Evolutionary conservation across 2,329 filamentous ascomycete species (phyloP), one percentile per base, ranked within the genome.

Genomic region (Nothophoma quercina): DNA sequence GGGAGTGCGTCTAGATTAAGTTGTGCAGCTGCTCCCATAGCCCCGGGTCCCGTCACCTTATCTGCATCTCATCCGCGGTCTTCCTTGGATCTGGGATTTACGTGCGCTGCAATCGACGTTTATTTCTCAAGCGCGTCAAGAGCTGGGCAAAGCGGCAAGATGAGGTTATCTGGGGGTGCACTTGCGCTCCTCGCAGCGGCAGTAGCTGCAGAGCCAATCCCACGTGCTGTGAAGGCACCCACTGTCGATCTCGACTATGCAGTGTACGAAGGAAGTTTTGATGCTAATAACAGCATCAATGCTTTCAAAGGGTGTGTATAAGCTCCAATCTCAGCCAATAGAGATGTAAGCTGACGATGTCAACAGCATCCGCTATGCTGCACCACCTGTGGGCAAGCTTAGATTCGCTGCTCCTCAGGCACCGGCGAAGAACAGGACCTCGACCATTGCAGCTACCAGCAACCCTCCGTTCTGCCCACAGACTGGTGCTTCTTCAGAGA

Each of bases 401-500:
- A 76, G 83, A 45, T 85, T 80, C 74, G 72, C 78, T 21, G 78
- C 80, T 15, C 83, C 83, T 0, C 68, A 74, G 13, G 71, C 77
- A 26, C 82, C 82, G 16, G 51, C 44, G 3, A 68, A 65, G 2
- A 68, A 73, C 74, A 79, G 67, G 64, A 74, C 49, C 73, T 77
- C 13, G 61, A 74, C 49, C 35, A 70, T 60, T 73, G 77, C 64
- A 44, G 74, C 77, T 13, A 74, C 78, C 0, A 74, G 78, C 12
- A 81, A 84, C 50, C 65, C 68, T 2, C 69, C 72, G 8, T 43
- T 55, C 10, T 73, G 71, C 50, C 71, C 70, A 18, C 70, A 73
- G 45, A 68, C 68, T 25, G 68, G 70, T 32, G 65, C 64, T 26
- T 65, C 63, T 2, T 56, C 60, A 7, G 45, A 63, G 21, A 69